A percentile compares a stretch with the other conserved stretches of the same genome.
Evolutionary conservation across 148 eudicot species (phyloP).

Genomic region (Cornus florida): DNA sequence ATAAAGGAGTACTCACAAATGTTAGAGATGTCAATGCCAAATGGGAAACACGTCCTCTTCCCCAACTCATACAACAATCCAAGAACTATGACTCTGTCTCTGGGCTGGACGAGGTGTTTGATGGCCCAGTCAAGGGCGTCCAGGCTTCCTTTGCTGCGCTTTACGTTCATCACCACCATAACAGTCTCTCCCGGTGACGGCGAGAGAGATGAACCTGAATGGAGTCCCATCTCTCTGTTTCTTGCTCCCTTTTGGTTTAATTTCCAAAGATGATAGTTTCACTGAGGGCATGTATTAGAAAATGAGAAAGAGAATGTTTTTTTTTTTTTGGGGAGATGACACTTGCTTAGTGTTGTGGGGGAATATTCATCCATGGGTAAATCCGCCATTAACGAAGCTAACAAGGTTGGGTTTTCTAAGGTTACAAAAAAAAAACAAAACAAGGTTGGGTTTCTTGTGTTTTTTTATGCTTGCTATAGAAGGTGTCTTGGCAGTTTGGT

Average conservation of each 20-base stretch:
- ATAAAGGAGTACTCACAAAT: slow-evolving; percentile 14
- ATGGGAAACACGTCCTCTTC: slow-evolving; percentile 19
- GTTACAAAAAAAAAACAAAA: no score
- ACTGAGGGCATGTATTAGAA: not conserved
- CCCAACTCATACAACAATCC: slow-evolving; percentile 18
- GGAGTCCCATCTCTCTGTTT: not conserved
- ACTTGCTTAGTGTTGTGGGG: not conserved
- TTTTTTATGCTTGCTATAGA: no score
- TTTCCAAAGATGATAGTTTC: not conserved
- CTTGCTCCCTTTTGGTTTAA: not conserved
- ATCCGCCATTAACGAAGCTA: not conserved
- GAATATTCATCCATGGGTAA: not conserved
- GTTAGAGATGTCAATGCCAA: slow-evolving; percentile 4
- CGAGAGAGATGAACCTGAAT: not conserved
- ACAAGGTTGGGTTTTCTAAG: not conserved
- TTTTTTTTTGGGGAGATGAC: not conserved
- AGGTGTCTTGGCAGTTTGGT: no score
- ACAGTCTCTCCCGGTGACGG: slow-evolving; percentile 13
- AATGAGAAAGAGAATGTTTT: not conserved
- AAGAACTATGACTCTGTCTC: slow-evolving; percentile 14
- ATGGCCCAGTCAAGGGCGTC: slow-evolving; percentile 23
- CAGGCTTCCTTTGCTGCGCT: slow-evolving; percentile 14
- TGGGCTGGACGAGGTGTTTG: slow-evolving; percentile 11
- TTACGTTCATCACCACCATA: slow-evolving; percentile 20
- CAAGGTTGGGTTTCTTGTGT: no score